Percentiles rank a stretch among this genome's conserved stretches.
Conservation (phyloP, 73 alveolate genomes). For the Paraurostyla sp. region DNA sequence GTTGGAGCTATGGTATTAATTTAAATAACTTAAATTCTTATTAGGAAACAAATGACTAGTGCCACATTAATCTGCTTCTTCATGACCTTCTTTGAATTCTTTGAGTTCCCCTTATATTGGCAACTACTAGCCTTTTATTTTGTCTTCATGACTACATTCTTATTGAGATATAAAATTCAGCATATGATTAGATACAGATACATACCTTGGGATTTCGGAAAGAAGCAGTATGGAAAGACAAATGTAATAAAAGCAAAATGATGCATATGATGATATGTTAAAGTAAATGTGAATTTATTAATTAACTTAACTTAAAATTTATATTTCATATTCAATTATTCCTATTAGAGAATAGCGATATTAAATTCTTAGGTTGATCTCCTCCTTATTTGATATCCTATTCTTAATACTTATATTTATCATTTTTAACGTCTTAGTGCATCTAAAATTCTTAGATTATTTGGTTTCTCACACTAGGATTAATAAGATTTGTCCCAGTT, state of each 20-base stretch:
- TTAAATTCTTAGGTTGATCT: too few species aligned
- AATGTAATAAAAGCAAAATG: neutral
- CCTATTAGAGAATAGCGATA: too few species aligned
- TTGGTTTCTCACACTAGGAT: too few species aligned
- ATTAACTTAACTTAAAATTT: too few species aligned
- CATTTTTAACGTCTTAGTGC: too few species aligned
- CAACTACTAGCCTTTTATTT: conserved; percentile 47
- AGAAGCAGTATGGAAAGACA: conserved; percentile 35
- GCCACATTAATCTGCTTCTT: conserved; percentile 11
- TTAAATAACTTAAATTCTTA: neutral
- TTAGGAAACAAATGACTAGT: conserved; percentile 18
- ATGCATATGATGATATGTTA: neutral
- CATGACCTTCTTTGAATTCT: conserved; percentile 56
- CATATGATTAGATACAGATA: conserved; percentile 60
- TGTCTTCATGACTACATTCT: conserved; percentile 52
- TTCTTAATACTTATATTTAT: too few species aligned
- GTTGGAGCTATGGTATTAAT: conserved; percentile 36
- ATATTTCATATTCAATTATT: too few species aligned
- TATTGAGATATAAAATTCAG: conserved; percentile 52
- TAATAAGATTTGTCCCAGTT: too few species aligned
- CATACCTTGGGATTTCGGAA: conserved; percentile 56
- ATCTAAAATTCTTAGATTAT: too few species aligned
- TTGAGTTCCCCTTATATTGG: conserved; percentile 58
- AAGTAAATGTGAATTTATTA: too few species aligned
- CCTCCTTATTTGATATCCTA: too few species aligned